Conservation (phyloP, 352 stramenopile genomes). For the Salisapilia sapeloensis region DNA sequence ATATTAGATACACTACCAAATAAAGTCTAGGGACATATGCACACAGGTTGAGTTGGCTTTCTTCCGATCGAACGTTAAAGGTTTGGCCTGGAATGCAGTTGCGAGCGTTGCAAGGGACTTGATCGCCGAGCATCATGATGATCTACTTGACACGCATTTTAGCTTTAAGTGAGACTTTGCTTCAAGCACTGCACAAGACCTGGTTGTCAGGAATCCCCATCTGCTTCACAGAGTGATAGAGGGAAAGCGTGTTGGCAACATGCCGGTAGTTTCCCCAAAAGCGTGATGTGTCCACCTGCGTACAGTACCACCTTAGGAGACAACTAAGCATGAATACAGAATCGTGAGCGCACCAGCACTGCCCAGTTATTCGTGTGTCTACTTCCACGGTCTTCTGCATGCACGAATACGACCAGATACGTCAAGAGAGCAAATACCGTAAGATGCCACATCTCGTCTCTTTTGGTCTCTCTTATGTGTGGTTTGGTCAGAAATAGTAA, state of each 20-base stretch:
- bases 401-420: too few species aligned
- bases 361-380: conserved; percentile 81
- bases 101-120: conserved; percentile 87
- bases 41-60: conserved; percentile 62
- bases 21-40: not conserved
- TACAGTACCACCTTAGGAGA: not conserved
- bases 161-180: too few species aligned
- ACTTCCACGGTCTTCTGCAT: too few species aligned
- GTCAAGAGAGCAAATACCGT: too few species aligned
- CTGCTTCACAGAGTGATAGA: conserved; percentile 88
- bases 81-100: conserved; percentile 85
- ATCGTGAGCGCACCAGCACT: conserved; percentile 62
- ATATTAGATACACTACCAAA: not conserved
- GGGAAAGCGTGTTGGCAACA: conserved; percentile 86
- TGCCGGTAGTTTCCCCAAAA: conserved; percentile 98
- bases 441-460: too few species aligned
- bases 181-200: too few species aligned
- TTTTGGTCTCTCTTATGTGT: too few species aligned
- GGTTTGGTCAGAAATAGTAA: too few species aligned
- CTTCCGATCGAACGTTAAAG: conserved; percentile 80
- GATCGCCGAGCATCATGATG: conserved; percentile 92
- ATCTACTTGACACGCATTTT: conserved; percentile 30
- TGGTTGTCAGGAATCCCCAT: conserved; percentile 90
- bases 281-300: conserved; percentile 86
- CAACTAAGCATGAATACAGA: not conserved